phyloP scores from a whole-genome alignment of 164 flowering plant species.

The Vitis rupestris region DNA sequence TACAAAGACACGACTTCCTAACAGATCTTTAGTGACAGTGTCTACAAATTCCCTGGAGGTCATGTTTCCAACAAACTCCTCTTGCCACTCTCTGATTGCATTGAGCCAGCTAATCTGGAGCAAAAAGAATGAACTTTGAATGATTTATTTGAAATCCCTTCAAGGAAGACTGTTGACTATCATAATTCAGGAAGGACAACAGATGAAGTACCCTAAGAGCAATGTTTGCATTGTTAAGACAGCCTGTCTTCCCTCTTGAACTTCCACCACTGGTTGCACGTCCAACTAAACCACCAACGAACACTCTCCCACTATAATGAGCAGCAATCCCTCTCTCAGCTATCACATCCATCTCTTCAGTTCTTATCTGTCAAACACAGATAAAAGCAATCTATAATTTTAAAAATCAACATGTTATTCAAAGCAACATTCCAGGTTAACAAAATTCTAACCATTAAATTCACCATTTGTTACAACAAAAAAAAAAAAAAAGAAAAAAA shows the following conservation, averaged over 20 bases:
- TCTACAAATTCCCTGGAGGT: constrained; percentile 98
- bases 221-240: constrained; percentile 83
- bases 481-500: background rate
- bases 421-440: background rate
- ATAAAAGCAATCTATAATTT: background rate
- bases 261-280: constrained; percentile 53
- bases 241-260: constrained; percentile 65
- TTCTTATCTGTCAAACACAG: constrained; percentile 67
- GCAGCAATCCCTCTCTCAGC: constrained; percentile 99
- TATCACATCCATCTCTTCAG: constrained; percentile 97
- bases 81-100: constrained; percentile 99
- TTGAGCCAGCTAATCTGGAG: constrained; percentile 96
- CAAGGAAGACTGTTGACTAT: constrained; percentile 8
- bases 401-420: background rate
- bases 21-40: constrained; percentile 80
- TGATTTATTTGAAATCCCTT: background rate
- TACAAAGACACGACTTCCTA: constrained; percentile 96
- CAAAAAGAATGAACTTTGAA: constrained; percentile 23
- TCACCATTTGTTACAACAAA: background rate
- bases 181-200: constrained; percentile 2
- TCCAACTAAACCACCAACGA: constrained; percentile 64
- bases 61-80: constrained; percentile 99
- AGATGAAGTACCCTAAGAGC: constrained; percentile 76
- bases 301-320: constrained; percentile 83
- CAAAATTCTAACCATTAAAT: background rate